Evolutionary conservation across 306 rosid genomes (phyloP).

Genomic region (Medicago arabica): DNA sequence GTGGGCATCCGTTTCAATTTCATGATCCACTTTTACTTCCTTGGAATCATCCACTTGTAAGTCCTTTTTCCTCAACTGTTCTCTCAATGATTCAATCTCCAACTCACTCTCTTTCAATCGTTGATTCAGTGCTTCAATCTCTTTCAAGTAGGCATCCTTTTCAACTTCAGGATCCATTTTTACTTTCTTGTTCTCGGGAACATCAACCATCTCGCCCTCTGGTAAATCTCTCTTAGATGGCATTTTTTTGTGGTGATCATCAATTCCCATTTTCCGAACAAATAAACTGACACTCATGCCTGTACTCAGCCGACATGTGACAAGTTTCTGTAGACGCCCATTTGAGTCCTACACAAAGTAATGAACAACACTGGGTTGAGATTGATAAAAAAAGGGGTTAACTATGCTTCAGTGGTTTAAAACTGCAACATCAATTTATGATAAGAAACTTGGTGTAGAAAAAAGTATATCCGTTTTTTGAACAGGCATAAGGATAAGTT

Average conservation of each 20-base stretch:
- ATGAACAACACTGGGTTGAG: constrained; percentile 6
- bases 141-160: background rate
- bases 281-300: constrained; percentile 46
- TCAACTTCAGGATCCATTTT: constrained; percentile 51
- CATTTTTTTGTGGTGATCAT: constrained; percentile 32
- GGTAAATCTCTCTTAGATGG: constrained; percentile 52
- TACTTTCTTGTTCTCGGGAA: constrained; percentile 64
- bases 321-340: constrained; percentile 69
- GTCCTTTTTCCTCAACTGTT: constrained; percentile 32
- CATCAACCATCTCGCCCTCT: constrained; percentile 45
- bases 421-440: constrained; percentile 10
- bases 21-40: constrained; percentile 56
- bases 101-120: constrained; percentile 38
- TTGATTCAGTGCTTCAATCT: constrained; percentile 52
- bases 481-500: constrained; percentile 10
- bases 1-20: background rate
- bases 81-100: constrained; percentile 55
- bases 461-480: background rate
- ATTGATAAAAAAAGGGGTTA: constrained; percentile 10
- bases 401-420: constrained; percentile 10
- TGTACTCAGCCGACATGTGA: constrained; percentile 42
- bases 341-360: constrained; percentile 58
- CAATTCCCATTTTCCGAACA: constrained; percentile 58
- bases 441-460: constrained; percentile 2
- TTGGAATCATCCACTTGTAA: constrained; percentile 33